Evolutionary conservation across 2,329 filamentous ascomycete species (phyloP), one percentile per base, ranked within the genome.

Genomic region (Penicillium nordicum): DNA sequence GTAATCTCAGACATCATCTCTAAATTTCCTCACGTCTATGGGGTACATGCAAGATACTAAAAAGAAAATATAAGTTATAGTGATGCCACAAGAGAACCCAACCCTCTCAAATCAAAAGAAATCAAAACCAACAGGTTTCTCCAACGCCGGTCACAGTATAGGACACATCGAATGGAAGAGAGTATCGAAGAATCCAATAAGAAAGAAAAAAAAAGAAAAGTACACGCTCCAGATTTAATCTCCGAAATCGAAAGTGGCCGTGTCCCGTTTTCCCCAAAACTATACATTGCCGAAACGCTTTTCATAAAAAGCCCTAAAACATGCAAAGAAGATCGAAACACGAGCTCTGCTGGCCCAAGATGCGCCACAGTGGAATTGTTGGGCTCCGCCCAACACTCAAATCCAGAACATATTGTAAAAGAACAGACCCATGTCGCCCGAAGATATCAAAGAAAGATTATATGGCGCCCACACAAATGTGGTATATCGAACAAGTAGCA

Each of bases 21-120:
- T 63, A 50, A 63, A 61, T 65, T 66, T 66, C 55, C 59, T 62
- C 53, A 61, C 63, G 52, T 67, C 66, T 69, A 69, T 68, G 46
- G 46, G 58, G 63, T 69, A 68, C 65, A 68, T 65, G 55, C 57
- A 62, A 61, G 50, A 59, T 50, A 58, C 38, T 37, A 59, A 50
- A 43, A 41, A 44, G 4, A 40, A 51, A 54, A 55, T 14, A 52
- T 29, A 57, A 51, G 60, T 57, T 47, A 54, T 62, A 60, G 61
- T 47, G 62, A 63, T 64, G 59, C 59, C 63, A 62, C 54, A 60
- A 60, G 51, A 60, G 55, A 62, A 60, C 59, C 59, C 58, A 63
- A 58, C 57, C 61, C 63, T 56, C 55, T 55, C 44, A 53, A 52
- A 25, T 52, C 46, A 53, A 54, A 29, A 50, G 53, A 59, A 45